Percentiles rank a stretch among this genome's conserved stretches.
Conservation (phyloP, 495 filamentous ascomycete genomes). For the Lasiosphaeria miniovina region DNA sequence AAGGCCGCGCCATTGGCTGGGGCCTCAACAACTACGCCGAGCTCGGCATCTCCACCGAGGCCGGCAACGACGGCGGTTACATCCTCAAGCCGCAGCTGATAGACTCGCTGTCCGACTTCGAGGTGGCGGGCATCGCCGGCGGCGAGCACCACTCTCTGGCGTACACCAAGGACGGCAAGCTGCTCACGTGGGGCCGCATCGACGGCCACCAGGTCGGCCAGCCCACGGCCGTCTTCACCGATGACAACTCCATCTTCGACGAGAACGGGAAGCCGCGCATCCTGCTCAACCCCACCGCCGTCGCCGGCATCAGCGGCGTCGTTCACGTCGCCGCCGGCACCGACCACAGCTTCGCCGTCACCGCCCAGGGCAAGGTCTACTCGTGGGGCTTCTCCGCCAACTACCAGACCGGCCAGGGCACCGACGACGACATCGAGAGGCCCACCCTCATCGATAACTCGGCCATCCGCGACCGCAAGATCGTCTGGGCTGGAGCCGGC, state of each 20-base stretch:
- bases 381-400: constrained; percentile 67
- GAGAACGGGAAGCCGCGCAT: constrained; percentile 54
- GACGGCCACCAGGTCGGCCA: constrained; percentile 64
- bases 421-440: constrained; percentile 52
- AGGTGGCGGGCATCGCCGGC: constrained; percentile 56
- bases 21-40: constrained; percentile 85
- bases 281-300: constrained; percentile 48
- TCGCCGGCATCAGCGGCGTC: constrained; percentile 28
- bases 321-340: constrained; percentile 48
- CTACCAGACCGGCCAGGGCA: constrained; percentile 66
- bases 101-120: constrained; percentile 48
- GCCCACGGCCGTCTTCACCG: constrained; percentile 39
- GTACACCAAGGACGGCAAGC: constrained; percentile 57
- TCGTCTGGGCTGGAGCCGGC: constrained; percentile 58
- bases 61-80: constrained; percentile 61
- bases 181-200: constrained; percentile 67
- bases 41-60: constrained; percentile 64
- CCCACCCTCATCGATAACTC: constrained; percentile 63
- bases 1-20: constrained; percentile 75
- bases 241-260: constrained; percentile 59
- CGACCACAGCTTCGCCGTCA: constrained; percentile 61
- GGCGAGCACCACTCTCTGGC: constrained; percentile 68
- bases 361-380: constrained; percentile 57
- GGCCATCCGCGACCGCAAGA: constrained; percentile 55
- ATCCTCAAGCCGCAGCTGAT: constrained; percentile 43